A percentile compares a stretch with the other conserved stretches of the same genome.
Evolutionary conservation across 441 rosid genomes (phyloP).

Genomic region (Rhodomyrtus psidioides): DNA sequence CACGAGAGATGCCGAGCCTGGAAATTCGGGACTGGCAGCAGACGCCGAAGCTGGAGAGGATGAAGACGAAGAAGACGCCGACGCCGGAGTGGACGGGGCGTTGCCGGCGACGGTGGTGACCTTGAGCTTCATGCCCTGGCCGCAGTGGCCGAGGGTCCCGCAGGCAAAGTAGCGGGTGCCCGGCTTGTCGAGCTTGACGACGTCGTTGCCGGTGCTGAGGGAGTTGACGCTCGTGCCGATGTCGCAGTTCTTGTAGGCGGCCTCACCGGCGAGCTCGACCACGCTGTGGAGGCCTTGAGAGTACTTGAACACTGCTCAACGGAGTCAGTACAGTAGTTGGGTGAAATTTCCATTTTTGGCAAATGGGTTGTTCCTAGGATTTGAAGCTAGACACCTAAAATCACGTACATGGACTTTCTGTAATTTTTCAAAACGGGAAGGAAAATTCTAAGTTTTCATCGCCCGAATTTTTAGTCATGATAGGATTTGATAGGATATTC

Average conservation of each 20-base stretch:
- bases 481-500: too few species aligned
- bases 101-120: slow-evolving; percentile 43
- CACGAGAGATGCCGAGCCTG: background rate
- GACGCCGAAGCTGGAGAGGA: slow-evolving; percentile 8
- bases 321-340: background rate
- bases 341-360: background rate
- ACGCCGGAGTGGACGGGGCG: slow-evolving; percentile 41
- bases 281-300: slow-evolving; percentile 72
- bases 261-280: slow-evolving; percentile 59
- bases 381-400: background rate
- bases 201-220: slow-evolving; percentile 62
- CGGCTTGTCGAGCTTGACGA: slow-evolving; percentile 50
- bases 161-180: slow-evolving; percentile 82
- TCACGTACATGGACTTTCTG: background rate
- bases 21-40: background rate
- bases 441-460: too few species aligned
- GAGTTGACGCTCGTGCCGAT: slow-evolving; percentile 53
- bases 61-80: slow-evolving; percentile 15
- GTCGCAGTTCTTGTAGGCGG: slow-evolving; percentile 76
- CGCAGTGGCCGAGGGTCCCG: slow-evolving; percentile 80
- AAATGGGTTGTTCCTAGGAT: background rate
- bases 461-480: too few species aligned
- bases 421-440: background rate
- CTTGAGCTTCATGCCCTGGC: slow-evolving; percentile 82
- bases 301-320: slow-evolving; percentile 67